These are phyloP conservation scores for Zasmidium citrigriseum DNA, from an alignment of 2,329 filamentous ascomycete genomes.

Conservation along the genomic window DNA sequence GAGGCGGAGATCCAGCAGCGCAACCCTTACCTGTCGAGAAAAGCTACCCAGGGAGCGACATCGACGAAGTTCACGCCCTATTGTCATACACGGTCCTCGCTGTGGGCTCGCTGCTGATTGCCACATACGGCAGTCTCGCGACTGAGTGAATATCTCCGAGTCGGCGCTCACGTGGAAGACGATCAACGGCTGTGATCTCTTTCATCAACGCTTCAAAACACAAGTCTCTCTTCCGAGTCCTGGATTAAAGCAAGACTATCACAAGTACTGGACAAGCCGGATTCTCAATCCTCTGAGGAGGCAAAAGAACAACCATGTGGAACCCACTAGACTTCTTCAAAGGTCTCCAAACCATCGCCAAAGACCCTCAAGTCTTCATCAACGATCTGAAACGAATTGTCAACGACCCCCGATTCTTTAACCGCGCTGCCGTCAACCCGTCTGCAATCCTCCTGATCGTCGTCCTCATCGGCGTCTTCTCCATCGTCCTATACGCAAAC, in stretches of 20 bases:
- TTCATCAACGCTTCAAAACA: neutral
- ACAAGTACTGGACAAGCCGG: too few relatives aligned
- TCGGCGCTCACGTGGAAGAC: neutral
- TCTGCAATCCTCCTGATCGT: constrained; percentile 28
- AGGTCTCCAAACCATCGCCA: neutral
- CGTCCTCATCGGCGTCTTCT: constrained; percentile 27
- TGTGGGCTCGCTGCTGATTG: neutral
- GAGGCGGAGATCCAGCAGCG: neutral
- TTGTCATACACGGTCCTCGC: neutral
- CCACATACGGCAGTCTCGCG: neutral
- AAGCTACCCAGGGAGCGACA: neutral
- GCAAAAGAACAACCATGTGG: neutral
- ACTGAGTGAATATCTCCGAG: neutral
- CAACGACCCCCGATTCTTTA: constrained; percentile 4
- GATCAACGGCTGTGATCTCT: neutral
- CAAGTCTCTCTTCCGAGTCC: neutral
- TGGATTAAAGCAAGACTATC: neutral
- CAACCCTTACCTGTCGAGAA: neutral
- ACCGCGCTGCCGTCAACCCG: constrained; percentile 5
- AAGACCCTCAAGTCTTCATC: neutral
- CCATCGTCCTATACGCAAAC: constrained; percentile 28
- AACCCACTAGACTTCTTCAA: neutral
- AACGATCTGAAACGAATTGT: constrained; percentile 2
- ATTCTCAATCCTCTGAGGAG: neutral
- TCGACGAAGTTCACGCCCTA: neutral